Base-by-base conservation (phyloP, 495 filamentous ascomycete species). In the Xylaria venustula region DNA sequence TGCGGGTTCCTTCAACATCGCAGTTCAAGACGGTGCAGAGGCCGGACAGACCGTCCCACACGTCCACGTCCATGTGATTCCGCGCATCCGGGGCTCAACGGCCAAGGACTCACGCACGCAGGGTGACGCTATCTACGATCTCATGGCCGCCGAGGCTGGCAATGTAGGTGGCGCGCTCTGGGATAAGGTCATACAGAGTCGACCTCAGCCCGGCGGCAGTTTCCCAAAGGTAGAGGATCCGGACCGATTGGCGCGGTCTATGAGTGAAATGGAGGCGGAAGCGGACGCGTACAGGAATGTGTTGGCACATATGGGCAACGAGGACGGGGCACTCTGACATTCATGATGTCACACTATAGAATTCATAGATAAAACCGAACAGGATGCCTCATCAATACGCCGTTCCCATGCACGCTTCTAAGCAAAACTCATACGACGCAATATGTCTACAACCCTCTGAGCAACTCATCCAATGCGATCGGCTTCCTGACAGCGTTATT, bases 401-500 rank as follows among this genome's bases (percentile, higher is more conserved):
- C 60, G 36, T 2, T 57, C 23, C 15, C 40, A 56, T 57, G 52
- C 52, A 48, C 42, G 42, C 50, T 54, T 49, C 28, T 22, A 49
- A 32, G 22, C 40, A 28, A 30, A 48, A 20, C 36, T 22, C 41
- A 45, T 17, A 25, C 41, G 22, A 25, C 4, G 32, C 3, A 15
- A 20, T 54, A 49, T 28, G 42, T 47, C 48, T 69, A 85, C 47
- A 93, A 75, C 9, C 84, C 87, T 59, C 78, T 80, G 80, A 98
- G 75, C 64, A 98, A 79, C 71, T 98, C 94, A 60, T 86, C 85
- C 75, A 98, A 71, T 40, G 88, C 89, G 61, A 98, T 84, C 3
- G 92, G 92, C 72, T 97, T 98, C 70, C 90, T 84, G 44, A 98
- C 94, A 9, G 94, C 94, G 77, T 98, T 98, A 64, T 90, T 94